Evolutionary conservation across 2,329 filamentous ascomycete genomes (phyloP).

Genomic region (Epichloe gansuensis): DNA sequence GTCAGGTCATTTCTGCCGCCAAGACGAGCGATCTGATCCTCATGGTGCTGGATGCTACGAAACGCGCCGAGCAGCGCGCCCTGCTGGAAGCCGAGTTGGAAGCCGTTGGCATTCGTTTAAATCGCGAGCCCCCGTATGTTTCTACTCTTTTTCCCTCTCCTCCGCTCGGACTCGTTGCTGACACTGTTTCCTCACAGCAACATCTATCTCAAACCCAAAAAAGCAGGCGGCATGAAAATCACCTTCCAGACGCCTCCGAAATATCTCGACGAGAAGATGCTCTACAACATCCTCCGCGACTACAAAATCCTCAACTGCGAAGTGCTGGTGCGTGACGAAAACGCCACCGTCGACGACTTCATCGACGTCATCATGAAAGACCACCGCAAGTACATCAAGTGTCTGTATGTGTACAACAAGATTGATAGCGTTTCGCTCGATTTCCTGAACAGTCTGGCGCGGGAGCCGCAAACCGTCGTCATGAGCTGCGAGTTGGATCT

Average conservation of each 20-base stretch:
- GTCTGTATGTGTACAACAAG: conserved; percentile 99
- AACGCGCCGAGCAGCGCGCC: conserved; percentile 83
- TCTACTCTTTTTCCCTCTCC: background rate
- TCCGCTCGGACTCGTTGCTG: too few species aligned
- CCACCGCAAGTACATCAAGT: conserved; percentile 91
- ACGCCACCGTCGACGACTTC: conserved; percentile 92
- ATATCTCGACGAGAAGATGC: conserved; percentile 89
- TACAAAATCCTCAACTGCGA: conserved; percentile 99
- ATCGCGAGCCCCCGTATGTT: conserved; percentile 74
- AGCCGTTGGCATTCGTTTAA: conserved; percentile 86
- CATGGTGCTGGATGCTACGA: conserved; percentile 95
- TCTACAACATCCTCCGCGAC: conserved; percentile 93
- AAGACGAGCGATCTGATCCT: conserved; percentile 97
- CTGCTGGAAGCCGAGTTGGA: conserved; percentile 86
- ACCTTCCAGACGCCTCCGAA: conserved; percentile 87
- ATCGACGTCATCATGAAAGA: conserved; percentile 99
- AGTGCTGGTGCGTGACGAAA: conserved; percentile 86
- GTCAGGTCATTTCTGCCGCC: conserved; percentile 93
- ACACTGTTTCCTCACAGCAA: conserved; percentile 43
- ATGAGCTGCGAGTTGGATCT: conserved; percentile 97
- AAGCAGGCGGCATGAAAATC: conserved; percentile 96
- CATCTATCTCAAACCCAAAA: conserved; percentile 93
- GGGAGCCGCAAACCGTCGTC: conserved; percentile 86
- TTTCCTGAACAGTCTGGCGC: conserved; percentile 81
- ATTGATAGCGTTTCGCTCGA: conserved; percentile 91